phyloP scores from a whole-genome alignment of 768 basidiomycete genomes.

The Tephrocybe sp. region DNA sequence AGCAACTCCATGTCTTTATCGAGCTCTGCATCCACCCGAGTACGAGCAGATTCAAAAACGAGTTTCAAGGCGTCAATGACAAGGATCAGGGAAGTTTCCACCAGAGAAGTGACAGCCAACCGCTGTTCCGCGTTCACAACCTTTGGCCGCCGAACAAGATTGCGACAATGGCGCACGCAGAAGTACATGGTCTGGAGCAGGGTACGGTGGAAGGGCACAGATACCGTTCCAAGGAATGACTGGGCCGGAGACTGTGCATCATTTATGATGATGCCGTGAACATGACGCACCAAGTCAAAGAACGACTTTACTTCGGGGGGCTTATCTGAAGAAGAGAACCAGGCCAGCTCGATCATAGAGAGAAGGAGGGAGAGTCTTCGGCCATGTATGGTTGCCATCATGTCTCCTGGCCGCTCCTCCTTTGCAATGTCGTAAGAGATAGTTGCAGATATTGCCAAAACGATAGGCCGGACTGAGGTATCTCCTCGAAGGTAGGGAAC shows the following conservation, averaged over 20 bases:
- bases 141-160: constrained; percentile 47
- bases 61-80: constrained; percentile 68
- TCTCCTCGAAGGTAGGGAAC: constrained; percentile 67
- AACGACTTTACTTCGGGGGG: constrained; percentile 58
- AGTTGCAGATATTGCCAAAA: constrained; percentile 58
- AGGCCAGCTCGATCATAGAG: constrained; percentile 75
- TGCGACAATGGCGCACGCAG: constrained; percentile 63
- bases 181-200: constrained; percentile 83
- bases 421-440: constrained; percentile 66
- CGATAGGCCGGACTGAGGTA: constrained; percentile 48
- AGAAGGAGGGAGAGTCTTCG: constrained; percentile 74
- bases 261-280: constrained; percentile 68
- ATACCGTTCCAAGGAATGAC: constrained; percentile 66
- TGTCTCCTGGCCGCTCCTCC: constrained; percentile 76
- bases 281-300: constrained; percentile 57
- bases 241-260: constrained; percentile 71
- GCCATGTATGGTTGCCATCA: constrained; percentile 82
- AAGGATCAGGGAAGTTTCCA: constrained; percentile 63
- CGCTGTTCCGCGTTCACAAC: constrained; percentile 60
- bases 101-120: constrained; percentile 53
- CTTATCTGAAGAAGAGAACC: constrained; percentile 65
- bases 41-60: constrained; percentile 64
- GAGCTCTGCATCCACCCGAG: constrained; percentile 57
- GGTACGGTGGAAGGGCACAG: constrained; percentile 74
- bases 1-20: constrained; percentile 83